Evolutionary conservation across 2,329 filamentous ascomycete species (phyloP), one percentile per base, ranked within the genome.

Genomic region (Xylariaceae sp.): DNA sequence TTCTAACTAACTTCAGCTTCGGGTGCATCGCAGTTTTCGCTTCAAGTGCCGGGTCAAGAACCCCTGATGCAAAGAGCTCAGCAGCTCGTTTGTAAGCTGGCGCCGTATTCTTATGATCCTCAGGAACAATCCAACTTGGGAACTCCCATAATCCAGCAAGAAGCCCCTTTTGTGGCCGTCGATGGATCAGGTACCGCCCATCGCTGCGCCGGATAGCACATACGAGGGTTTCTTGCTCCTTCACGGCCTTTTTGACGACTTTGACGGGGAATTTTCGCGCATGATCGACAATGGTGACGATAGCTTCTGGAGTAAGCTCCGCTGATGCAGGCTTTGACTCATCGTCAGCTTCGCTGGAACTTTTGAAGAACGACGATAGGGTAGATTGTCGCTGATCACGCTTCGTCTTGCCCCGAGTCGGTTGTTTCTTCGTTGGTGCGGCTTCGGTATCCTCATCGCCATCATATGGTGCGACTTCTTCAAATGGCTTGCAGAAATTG

Each of bases 111-210:
- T 67, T 63, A n/a, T 67, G 62, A 1, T 64, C 56, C 0, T 67
- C 67, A 0, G 71, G 64, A 0, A 82, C 60, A 0, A 71, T 69
- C 2, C 71, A 66, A 63, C 80, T 83, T 0, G 82, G 82, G 4
- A 85, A 75, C 62, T 85, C 81, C 82, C 82, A 84, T 4, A 85
- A 64, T 0, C 80, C 78, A 0, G 81, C 82, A 0, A 84, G 71
- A 0, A 84, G 74, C 0, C 82, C 82, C 66, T 80, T 83, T 9
- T 76, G 75, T 0, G 82, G 81, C 0, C 82, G 79, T 0, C 76
- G 76, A 13, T 78, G 78, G 55, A 84, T 73, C 2, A 84, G 70
- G 56, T 78, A 82, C 2, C 68, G 63, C 0, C 77, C 77, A 56
- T 81, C 76, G 15, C 58, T 53, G 35, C 67, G 73, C 2, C 76